Evolutionary conservation across 257 asterid genomes (phyloP), one percentile per base, ranked within the genome.

Genomic region (Solanum habrochaites): DNA sequence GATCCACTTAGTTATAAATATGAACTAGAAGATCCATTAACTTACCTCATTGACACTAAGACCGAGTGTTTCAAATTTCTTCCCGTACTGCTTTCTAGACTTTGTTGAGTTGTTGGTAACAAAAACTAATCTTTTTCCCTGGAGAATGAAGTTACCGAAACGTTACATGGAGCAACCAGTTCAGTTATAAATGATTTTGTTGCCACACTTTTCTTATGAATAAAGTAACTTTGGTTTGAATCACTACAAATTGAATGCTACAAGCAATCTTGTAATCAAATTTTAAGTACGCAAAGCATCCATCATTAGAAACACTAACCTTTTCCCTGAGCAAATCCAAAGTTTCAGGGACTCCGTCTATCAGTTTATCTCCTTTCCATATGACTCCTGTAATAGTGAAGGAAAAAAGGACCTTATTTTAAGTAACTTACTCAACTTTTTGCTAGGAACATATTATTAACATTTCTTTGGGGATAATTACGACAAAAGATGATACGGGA

Each of bases 61-160:
- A 87, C 99, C 99, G 56, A 97, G 98, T 5, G 97, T 93, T 89
- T 97, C 99, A 81, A 97, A 97, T 91, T 97, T 97, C 32, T 95
- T 96, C 39, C 99, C 99, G 25, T 97, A 97, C 88, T 97, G 99
- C 88, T 96, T 97, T 87, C 99, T 91, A 32, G 99, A 97, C 91
- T 97, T 97, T 16, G 99, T 97, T 31, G 99, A 97, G 94, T 97
- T 97, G 94, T 97, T 97, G 90, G 99, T 97, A 74, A 97, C 99
- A 87, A 97, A 97, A 88, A 97, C 98, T 93, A 97, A 90, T 87
- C 99, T 92, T 91, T 97, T 97, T 27, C 99, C 99, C 99, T 97
- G 89, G 66, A 89, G 82, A 89, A 86, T 56, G 86, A 86, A 88
- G 83, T 88, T 87, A 31, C 12, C 58, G 62, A 35, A 89, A 85